Evolutionary conservation across 2,329 filamentous ascomycete species (phyloP), one percentile per base, ranked within the genome.

Genomic region (Trichoderma simmonsii): DNA sequence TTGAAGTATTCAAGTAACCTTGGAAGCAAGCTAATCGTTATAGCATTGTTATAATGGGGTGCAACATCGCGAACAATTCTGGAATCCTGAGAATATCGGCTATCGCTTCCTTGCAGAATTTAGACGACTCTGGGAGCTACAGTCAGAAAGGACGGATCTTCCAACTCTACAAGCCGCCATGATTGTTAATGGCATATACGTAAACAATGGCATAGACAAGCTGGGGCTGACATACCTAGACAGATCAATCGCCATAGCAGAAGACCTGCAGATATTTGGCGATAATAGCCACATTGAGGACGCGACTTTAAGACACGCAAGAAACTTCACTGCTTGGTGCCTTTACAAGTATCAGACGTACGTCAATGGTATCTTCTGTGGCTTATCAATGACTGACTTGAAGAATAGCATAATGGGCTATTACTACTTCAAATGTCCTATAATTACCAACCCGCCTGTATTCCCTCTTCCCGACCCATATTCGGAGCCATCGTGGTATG

Each of bases 41-140:
- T 1, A 63, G 60, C 61, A 48, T 63, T 63, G 61, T 3, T 63
- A 26, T 3, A 15, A 11, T 11, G 36, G 36, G 15, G 26, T 63
- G 12, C 34, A 21, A 26, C 3, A 63, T 43, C 61, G 61, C 21
- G 34, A 63, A 8, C 77, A 80, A 71, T 80, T 76, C 43, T 83
- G 81, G 81, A 77, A 81, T 62, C 80, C 81, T 1, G 76, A 78
- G 28, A 79, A 72, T 8, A 73, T 82, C 6, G 74, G 75, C 0
- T 82, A 82, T 70, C 77, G 79, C 67, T 82, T 82, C 66, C 72
- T 81, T 14, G 78, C 78, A 51, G 81, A 83, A 72, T 77, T 80
- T 15, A 79, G 76, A 69, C 74, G 81, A 43, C 76, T 83, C 1
- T 81, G 81, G 76, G 80, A 82, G 63, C 59, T 79, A 14, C 78